Evolutionary conservation across 108 stramenopile species (phyloP), one percentile per base, ranked within the genome.

Genomic region (Conticribra guillardii): DNA sequence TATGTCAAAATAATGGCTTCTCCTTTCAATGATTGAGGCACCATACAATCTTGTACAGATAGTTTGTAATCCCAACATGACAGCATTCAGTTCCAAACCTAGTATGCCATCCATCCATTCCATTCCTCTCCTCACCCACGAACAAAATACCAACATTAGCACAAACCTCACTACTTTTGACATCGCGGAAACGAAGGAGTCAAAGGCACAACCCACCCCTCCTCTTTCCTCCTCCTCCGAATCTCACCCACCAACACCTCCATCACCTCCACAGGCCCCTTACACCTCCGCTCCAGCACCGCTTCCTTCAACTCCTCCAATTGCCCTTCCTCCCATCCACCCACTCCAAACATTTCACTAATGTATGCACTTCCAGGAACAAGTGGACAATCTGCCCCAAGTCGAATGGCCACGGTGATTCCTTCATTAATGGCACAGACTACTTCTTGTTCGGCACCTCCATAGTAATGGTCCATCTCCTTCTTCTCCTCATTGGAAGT

Each of bases 361-460:
- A 84, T 76, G 45, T 76, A 80, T 0, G 81, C 86, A 71, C 82
- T 84, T 4, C 82, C 82, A 0, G 48, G 50, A 21, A 73, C 51
- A 0, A 87, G 45, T 0, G 86, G 83, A 48, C 84, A 84, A 46
- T 87, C 86, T 3, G 65, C 55, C 1, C 73, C 64, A 2, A 86
- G 59, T 2, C 83, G 74, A 22, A 89, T 47, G 47, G 85, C 84
- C 5, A 89, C 72, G 33, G 85, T 81, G 47, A 89, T 84, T 4
- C 88, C 88, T 14, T 86, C 83, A 52, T 82, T 82, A 27, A 89
- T 66, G 46, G 81, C 82, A 60, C 85, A 86, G 2, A 86, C 84
- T 4, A 89, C 85, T 54, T 84, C 84, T 72, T 86, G 82, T 31
- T 86, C 85, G 26, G 54, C 71, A 2, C 74, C 75, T 11, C 74